Conservation (phyloP, 208 protist species). For the Trypanosoma melophagium region DNA sequence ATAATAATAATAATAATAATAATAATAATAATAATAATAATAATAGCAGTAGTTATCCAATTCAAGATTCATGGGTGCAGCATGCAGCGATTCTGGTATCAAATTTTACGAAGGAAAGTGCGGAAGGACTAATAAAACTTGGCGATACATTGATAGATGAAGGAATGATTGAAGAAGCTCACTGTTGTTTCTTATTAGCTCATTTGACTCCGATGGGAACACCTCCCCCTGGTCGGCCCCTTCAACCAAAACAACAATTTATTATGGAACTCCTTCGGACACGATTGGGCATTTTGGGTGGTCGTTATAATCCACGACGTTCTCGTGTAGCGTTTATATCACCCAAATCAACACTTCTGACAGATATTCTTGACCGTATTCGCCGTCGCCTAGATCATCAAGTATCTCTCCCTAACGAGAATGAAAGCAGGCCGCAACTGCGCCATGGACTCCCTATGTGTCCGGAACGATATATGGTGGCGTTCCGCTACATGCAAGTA, state of each 20-base stretch:
- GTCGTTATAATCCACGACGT: slow-evolving; percentile 47
- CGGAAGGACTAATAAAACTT: slow-evolving; percentile 47
- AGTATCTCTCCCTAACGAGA: not conserved
- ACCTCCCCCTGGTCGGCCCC: slow-evolving; percentile 7
- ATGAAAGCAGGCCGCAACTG: not conserved
- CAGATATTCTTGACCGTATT: slow-evolving; percentile 55
- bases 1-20: too few relatives aligned
- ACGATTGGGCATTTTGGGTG: slow-evolving; percentile 62
- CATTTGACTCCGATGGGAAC: slow-evolving; percentile 42
- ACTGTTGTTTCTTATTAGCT: slow-evolving; percentile 72
- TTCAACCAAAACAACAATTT: slow-evolving; percentile 43
- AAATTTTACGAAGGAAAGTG: slow-evolving; percentile 67
- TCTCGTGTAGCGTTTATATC: slow-evolving; percentile 68
- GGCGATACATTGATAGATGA: slow-evolving; percentile 43
- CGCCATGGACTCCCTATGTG: slow-evolving; percentile 47
- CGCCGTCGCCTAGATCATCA: slow-evolving; percentile 36
- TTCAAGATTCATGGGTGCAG: slow-evolving; percentile 38
- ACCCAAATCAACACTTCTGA: slow-evolving; percentile 58
- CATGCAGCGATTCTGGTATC: slow-evolving; percentile 59
- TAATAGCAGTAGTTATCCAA: not conserved
- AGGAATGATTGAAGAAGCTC: slow-evolving; percentile 53
- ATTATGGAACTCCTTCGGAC: slow-evolving; percentile 51
- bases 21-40: not conserved
- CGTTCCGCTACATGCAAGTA: slow-evolving; percentile 68
- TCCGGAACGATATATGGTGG: slow-evolving; percentile 21